These are phyloP conservation scores for Solanum megistacrolobum DNA, from an alignment of 257 asterid species.

Conservation along the genomic window DNA sequence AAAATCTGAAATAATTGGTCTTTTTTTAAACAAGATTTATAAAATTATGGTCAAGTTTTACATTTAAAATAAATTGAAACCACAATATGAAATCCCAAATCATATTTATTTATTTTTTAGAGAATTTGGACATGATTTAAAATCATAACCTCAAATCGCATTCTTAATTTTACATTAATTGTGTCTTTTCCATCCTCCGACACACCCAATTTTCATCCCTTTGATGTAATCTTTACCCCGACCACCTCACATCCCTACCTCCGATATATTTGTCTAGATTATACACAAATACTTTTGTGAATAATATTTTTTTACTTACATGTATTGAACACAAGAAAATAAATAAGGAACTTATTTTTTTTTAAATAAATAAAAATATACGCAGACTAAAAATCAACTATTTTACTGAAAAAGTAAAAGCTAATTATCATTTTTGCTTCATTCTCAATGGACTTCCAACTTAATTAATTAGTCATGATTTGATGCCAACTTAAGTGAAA, in stretches of 20 bases:
- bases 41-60: background rate
- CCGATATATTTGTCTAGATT: background rate
- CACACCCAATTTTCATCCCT: background rate
- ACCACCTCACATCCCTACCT: background rate
- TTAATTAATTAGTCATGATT: background rate
- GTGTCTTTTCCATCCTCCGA: background rate
- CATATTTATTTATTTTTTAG: background rate
- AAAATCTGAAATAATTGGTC: background rate
- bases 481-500: background rate
- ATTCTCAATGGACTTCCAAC: background rate
- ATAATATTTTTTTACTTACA: background rate
- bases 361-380: no score
- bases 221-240: background rate
- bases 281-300: background rate
- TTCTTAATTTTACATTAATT: background rate
- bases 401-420: no score
- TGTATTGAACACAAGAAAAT: background rate
- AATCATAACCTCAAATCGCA: background rate
- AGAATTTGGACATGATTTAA: background rate
- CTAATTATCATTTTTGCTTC: background rate
- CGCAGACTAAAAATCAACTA: background rate
- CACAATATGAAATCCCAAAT: background rate
- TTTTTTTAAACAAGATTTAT: no score
- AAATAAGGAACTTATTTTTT: no score
- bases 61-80: background rate